A percentile compares a stretch with the other conserved stretches of the same genome.
phyloP scores from a whole-genome alignment of 2,329 filamentous ascomycete genomes.

The Lecanicillium sp. region DNA sequence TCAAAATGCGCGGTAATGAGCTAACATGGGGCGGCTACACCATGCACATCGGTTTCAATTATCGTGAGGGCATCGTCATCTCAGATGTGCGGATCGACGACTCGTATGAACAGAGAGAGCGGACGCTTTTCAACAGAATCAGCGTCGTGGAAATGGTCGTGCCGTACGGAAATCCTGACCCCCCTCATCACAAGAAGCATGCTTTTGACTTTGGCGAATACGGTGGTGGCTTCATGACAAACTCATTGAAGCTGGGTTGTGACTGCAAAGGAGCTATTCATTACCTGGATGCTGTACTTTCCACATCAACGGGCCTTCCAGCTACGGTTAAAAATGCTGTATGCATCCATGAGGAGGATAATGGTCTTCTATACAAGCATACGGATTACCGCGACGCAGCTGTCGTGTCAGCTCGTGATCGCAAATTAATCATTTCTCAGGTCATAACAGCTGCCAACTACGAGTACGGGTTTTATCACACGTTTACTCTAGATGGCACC shows the following conservation, averaged over 20 bases:
- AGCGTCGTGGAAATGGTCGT: constrained; percentile 65
- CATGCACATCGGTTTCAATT: constrained; percentile 63
- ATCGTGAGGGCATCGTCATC: constrained; percentile 60
- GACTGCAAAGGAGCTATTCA: constrained; percentile 68
- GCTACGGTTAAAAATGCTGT: constrained; percentile 53
- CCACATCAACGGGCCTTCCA: constrained; percentile 57
- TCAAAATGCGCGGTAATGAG: constrained; percentile 36
- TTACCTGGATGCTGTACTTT: constrained; percentile 43
- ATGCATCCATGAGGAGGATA: constrained; percentile 29
- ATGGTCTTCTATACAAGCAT: constrained; percentile 57
- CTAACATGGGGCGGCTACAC: constrained; percentile 57
- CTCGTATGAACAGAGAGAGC: constrained; percentile 24
- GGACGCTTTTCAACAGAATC: constrained; percentile 59
- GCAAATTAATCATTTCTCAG: constrained; percentile 53
- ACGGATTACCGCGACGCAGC: constrained; percentile 52
- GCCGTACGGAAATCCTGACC: constrained; percentile 55
- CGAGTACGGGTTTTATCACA: constrained; percentile 40
- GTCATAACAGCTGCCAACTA: constrained; percentile 61
- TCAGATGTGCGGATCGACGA: constrained; percentile 61
- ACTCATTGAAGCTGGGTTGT: constrained; percentile 56
- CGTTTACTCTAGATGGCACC: constrained; percentile 48
- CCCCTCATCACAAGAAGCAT: constrained; percentile 57
- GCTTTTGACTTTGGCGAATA: constrained; percentile 63
- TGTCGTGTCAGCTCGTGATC: constrained; percentile 47
- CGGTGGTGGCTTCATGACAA: constrained; percentile 55